Base-by-base conservation (phyloP, 495 filamentous ascomycete species). In the Penicillium argentinense region DNA sequence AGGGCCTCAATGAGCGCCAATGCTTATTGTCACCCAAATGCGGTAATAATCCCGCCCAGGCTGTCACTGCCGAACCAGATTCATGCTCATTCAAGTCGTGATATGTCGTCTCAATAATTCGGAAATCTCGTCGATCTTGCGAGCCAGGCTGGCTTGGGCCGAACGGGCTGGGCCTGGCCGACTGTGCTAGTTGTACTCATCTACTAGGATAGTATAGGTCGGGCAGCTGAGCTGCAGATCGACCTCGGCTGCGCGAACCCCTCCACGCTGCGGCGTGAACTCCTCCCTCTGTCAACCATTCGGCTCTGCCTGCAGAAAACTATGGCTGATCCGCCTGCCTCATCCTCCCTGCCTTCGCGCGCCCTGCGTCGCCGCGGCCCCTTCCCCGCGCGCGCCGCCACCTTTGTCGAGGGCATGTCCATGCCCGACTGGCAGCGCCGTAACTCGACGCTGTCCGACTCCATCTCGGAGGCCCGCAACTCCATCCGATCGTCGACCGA, bases 361-460 rank as follows among this genome's bases (percentile, higher is more conserved):
- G 22, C 24, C 17, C 56, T 75, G 28, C 75, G 69, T 19, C 72
- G 71, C 52, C 68, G 74, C 13, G 62, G 70, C 9, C 37, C n/a
- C n/a, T n/a, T 47, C 46, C 57, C 67, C 21, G 50, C 59, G 40
- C 71, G 74, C 19, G 54, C 75, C 30, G 62, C 68, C 7, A 76
- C 67, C n/a, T 60, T 69, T 30, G 53, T 64, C 2, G 74, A 74
- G 16, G 49, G 54, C 0, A 44, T 47, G 6, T 34, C 49, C 14
- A 54, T 56, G n/a, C 56, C 19, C 22, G 42, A 63, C 18, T 59
- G 58, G 32, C 74, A 79, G 28, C 79, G 87, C 41, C 81, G 87
- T 51, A 87, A 83, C 69, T 92, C 88, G 17, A 82, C 78, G 17
- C 80, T 91, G 38, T 91, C 89, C 1, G 85, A 88, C 42, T 81